Conservation (phyloP, 768 basidiomycete species). For the Phlebiopsis flavidoalba region DNA sequence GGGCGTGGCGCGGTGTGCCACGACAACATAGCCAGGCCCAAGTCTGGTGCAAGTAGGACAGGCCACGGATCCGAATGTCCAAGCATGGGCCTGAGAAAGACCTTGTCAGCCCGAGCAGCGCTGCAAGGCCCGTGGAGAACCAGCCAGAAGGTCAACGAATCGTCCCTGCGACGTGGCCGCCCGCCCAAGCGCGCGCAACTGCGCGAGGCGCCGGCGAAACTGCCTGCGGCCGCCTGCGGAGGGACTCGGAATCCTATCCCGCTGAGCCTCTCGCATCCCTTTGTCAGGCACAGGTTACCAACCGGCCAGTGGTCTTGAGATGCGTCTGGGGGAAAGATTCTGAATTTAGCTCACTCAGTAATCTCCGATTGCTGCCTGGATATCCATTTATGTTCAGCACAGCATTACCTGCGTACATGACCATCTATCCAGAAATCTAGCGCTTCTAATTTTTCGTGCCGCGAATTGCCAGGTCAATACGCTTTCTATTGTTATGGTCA, state of each 20-base stretch:
- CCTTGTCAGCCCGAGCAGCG: neutral
- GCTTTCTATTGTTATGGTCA: too few relatives aligned
- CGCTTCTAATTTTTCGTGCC: too few relatives aligned
- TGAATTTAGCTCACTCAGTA: too few relatives aligned
- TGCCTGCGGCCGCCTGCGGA: neutral
- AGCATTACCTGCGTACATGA: too few relatives aligned
- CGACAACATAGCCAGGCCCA: neutral
- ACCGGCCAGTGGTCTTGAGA: neutral
- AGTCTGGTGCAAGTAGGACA: neutral
- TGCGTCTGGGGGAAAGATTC: too few relatives aligned
- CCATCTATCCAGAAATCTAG: too few relatives aligned
- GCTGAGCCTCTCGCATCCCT: neutral
- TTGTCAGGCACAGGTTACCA: neutral
- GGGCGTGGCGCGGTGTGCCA: neutral
- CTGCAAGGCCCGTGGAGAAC: neutral
- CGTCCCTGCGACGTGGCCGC: conserved; percentile 1
- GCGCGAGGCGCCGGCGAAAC: neutral
- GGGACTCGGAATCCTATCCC: neutral
- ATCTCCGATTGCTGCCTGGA: too few relatives aligned
- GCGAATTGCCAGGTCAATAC: too few relatives aligned
- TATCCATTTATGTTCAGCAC: too few relatives aligned
- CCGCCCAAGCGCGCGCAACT: neutral
- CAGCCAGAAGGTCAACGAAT: neutral
- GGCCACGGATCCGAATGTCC: neutral
- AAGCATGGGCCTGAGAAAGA: neutral